Conservation (phyloP, 768 basidiomycete species). For the Lactarius pseudohatsudake region DNA sequence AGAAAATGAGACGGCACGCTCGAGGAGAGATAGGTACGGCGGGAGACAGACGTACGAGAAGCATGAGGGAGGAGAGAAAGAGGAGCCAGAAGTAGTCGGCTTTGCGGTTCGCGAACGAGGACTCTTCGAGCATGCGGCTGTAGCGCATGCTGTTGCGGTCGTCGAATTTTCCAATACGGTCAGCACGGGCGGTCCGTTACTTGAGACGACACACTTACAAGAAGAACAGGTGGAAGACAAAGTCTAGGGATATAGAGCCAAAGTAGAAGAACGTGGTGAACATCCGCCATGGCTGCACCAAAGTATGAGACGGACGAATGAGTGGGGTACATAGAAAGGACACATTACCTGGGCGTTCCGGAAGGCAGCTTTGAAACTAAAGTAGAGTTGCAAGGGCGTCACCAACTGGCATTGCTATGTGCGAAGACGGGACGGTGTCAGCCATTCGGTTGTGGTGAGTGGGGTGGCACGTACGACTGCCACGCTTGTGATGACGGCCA, state of each 20-base stretch:
- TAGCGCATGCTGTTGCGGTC: conserved; percentile 81
- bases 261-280: conserved; percentile 96
- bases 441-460: not conserved
- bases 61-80: conserved; percentile 76
- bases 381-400: conserved; percentile 89
- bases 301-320: conserved; percentile 15
- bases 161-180: not conserved
- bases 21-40: not conserved
- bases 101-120: conserved; percentile 84
- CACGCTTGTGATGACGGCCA: conserved; percentile 77
- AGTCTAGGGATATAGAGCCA: conserved; percentile 89
- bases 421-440: not conserved
- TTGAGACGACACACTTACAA: conserved; percentile 62
- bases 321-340: not conserved
- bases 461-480: conserved; percentile 65
- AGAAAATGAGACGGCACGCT: not conserved
- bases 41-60: conserved; percentile 60
- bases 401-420: conserved; percentile 88
- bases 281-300: conserved; percentile 75
- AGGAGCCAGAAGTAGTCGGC: conserved; percentile 98
- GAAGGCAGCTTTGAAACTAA: conserved; percentile 84
- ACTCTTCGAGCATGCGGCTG: conserved; percentile 95
- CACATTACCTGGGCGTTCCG: conserved; percentile 70
- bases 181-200: not conserved
- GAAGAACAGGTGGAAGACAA: conserved; percentile 97